phyloP scores from a whole-genome alignment of 1,284 basidiomycete species.

The Ceratobasidium sp. region DNA sequence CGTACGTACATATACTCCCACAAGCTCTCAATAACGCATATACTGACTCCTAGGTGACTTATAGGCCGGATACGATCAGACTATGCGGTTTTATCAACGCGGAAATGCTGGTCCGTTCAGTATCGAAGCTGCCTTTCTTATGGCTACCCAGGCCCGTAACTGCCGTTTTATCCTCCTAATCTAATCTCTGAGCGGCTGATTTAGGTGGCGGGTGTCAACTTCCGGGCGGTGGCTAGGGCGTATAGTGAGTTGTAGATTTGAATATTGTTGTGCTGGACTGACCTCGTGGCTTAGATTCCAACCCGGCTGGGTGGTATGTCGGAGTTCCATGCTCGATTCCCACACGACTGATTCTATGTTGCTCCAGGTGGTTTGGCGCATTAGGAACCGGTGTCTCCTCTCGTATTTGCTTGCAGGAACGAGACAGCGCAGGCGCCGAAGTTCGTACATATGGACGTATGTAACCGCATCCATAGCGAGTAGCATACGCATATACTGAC shows the following conservation, averaged over 20 bases:
- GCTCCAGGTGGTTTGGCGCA: conserved; percentile 4
- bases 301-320: background rate
- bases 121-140: conserved; percentile 5
- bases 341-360: too few species aligned
- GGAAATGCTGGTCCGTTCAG: conserved; percentile 2
- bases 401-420: background rate
- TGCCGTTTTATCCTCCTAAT: too few species aligned
- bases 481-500: background rate
- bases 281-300: background rate
- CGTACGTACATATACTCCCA: background rate
- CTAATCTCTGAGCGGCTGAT: background rate
- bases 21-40: too few species aligned
- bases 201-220: background rate
- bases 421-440: background rate
- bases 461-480: background rate
- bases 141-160: conserved; percentile 8
- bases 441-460: background rate
- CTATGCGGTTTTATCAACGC: background rate
- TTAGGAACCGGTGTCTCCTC: background rate
- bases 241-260: background rate
- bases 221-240: background rate
- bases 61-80: conserved; percentile 6
- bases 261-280: background rate
- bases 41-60: too few species aligned
- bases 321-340: too few species aligned